Evolutionary conservation across 139 green algal species (phyloP).

Genomic region (Auxenochlorella pyrenoidosa): DNA sequence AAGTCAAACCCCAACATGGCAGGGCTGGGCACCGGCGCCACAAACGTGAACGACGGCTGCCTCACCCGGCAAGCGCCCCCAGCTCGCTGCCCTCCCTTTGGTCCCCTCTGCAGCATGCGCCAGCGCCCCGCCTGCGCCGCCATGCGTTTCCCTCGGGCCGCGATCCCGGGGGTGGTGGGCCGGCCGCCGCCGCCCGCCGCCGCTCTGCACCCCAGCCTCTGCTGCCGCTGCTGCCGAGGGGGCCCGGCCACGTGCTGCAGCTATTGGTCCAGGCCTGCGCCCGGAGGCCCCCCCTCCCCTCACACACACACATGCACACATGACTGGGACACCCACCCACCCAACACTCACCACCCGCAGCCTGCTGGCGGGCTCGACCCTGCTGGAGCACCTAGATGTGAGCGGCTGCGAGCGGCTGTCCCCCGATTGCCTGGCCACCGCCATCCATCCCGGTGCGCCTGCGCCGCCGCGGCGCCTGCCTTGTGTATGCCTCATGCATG

Average conservation of each 20-base stretch:
- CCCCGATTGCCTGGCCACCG: neutral
- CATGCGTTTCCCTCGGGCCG: no score
- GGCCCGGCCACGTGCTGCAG: no score
- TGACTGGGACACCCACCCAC: no score
- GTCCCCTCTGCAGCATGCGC: no score
- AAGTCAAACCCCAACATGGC: constrained; percentile 8
- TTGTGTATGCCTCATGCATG: no score
- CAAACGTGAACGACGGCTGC: constrained; percentile 16
- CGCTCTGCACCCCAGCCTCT: neutral
- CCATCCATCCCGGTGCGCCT: constrained; percentile 3
- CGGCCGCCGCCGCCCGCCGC: no score
- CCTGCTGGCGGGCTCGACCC: constrained; percentile 12
- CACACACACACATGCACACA: no score
- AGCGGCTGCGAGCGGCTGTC: constrained; percentile 32
- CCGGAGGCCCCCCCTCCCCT: no score
- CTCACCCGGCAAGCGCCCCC: neutral
- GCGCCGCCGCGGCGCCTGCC: no score
- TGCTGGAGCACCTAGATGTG: constrained; percentile 26
- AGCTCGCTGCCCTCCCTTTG: neutral
- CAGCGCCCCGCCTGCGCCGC: no score
- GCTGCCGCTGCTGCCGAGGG: neutral
- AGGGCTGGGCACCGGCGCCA: constrained; percentile 20
- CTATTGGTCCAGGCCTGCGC: no score
- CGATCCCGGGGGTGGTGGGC: no score
- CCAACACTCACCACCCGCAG: neutral